phyloP scores from a whole-genome alignment of 495 filamentous ascomycete genomes.

The Penicillium flavigenum region DNA sequence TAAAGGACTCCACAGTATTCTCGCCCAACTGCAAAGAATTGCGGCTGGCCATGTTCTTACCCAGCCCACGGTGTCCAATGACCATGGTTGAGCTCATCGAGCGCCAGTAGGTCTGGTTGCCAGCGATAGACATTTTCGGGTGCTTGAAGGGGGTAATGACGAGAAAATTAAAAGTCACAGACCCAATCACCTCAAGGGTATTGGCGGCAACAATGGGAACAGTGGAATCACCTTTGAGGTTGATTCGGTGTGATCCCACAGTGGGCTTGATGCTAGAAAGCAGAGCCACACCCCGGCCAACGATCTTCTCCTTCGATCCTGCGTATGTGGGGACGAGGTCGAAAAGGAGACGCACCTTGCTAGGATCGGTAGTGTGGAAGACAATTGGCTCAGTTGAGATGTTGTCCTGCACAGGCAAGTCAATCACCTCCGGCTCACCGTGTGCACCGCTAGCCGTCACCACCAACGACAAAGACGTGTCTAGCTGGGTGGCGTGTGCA shows the following conservation, averaged over 20 bases:
- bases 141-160: slow-evolving; percentile 93
- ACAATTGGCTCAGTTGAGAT: slow-evolving; percentile 88
- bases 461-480: slow-evolving; percentile 89
- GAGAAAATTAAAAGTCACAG: slow-evolving; percentile 94
- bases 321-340: slow-evolving; percentile 98
- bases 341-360: slow-evolving; percentile 85
- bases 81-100: slow-evolving; percentile 79
- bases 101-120: slow-evolving; percentile 94
- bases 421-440: slow-evolving; percentile 84
- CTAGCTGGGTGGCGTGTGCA: slow-evolving; percentile 87
- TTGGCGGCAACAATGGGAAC: slow-evolving; percentile 82
- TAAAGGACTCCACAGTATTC: slow-evolving; percentile 93
- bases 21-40: slow-evolving; percentile 91
- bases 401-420: slow-evolving; percentile 90
- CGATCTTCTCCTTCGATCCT: slow-evolving; percentile 79
- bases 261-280: slow-evolving; percentile 79
- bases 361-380: slow-evolving; percentile 74
- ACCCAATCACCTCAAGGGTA: slow-evolving; percentile 86
- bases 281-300: slow-evolving; percentile 90
- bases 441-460: slow-evolving; percentile 85
- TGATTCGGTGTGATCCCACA: slow-evolving; percentile 77
- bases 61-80: slow-evolving; percentile 88
- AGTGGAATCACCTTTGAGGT: slow-evolving; percentile 87
- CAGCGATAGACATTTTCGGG: slow-evolving; percentile 86
- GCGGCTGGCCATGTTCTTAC: slow-evolving; percentile 81